Base-by-base conservation (phyloP, 1,284 basidiomycete genomes). In the Cutaneotrichosporon dermatis region DNA sequence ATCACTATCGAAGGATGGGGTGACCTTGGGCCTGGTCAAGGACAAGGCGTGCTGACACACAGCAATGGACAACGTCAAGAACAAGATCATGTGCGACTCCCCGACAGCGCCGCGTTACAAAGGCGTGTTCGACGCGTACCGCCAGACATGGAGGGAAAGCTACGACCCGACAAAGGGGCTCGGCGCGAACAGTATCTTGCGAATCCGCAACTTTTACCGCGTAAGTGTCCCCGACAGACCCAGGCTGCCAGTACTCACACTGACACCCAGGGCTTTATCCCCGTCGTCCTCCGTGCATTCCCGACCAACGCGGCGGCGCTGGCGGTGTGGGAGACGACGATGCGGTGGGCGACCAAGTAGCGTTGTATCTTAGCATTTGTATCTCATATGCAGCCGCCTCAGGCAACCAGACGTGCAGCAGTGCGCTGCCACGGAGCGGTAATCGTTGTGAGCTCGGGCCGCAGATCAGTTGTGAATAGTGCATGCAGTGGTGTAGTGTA, bases 21-120 rank as follows among this genome's bases (percentile, higher is more conserved):
- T 3, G 25, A 25, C 2, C 25, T 25, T 25, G 4, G 13, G 11
- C 11, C 2, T 15, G 6, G 3, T 10, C 3, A 36, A 25, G n/a
- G 10, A 39, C 40, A 42, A 25, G 15, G 36, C 44, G 25, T 25
- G 25, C 25, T 55, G 44, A 46, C 39, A 3, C 16, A 12, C 54
- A 76, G 74, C 75, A 4, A 42, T 75, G 55, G 77, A 79, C 63
- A 76, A 76, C 53, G 68, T 79, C 57, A 79, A 79, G 65, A 77
- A 77, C 58, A 57, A 76, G 39, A 76, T 79, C 57, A 77, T 77
- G 76, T 70, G 67, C 55, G 77, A 79, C 62, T 69, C 69, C 13
- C 67, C 76, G 10, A 71, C 69, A 10, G 64, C 66, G n/a, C 75
- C 77, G 5, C 58, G 67, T 39, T 79, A 75, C 57, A 64, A 64